Base-by-base conservation (phyloP, 257 asterid species). In the Penstemon davidsonii region DNA sequence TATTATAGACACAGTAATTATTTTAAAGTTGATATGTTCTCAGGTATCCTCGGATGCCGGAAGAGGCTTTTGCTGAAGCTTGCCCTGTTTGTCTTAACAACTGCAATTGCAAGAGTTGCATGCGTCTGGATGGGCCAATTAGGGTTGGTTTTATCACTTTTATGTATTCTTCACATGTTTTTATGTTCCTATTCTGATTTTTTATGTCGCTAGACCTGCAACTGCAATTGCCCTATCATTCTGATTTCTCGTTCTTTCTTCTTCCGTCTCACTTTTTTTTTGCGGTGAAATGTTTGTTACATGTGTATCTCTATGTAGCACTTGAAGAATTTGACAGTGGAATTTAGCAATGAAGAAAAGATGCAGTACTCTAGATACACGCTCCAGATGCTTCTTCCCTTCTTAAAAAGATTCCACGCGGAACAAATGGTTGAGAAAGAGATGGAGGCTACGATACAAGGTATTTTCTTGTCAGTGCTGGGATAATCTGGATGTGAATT, bases 31-130 rank as follows among this genome's bases (percentile, higher is more conserved):
- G 52, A 52, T 58, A 12, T 72, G 55, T 58, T 76, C 71, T 46
- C 78, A 89, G 99, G 99, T 93, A 93, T 68, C 97, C 99, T 46
- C 79, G 69, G 55, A 72, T 79, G 88, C 62, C 83, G 6, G 86
- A 87, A 80, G 91, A 82, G 83, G 90, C 65, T 73, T 87, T 93
- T 68, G 92, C 78, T 45, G 74, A 87, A 75, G 80, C 81, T 69
- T 93, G 99, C 75, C 99, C 99, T 51, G 88, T 85, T 73, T 93
- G 99, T 83, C 61, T 71, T 60, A 63, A 71, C 10, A 91, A 85
- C 75, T 94, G 97, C 85, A 94, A 94, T 73, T 93, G 99, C 88
- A 93, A 93, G 86, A 54, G 79, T 19, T 93, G 99, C 82, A 70
- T 93, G 89, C 78, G 95, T 46, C 66, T 90, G 83, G 84, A 84